These are phyloP conservation scores for Corynespora cassiicola DNA, from an alignment of 2,329 filamentous ascomycete genomes.

Conservation along the genomic window DNA sequence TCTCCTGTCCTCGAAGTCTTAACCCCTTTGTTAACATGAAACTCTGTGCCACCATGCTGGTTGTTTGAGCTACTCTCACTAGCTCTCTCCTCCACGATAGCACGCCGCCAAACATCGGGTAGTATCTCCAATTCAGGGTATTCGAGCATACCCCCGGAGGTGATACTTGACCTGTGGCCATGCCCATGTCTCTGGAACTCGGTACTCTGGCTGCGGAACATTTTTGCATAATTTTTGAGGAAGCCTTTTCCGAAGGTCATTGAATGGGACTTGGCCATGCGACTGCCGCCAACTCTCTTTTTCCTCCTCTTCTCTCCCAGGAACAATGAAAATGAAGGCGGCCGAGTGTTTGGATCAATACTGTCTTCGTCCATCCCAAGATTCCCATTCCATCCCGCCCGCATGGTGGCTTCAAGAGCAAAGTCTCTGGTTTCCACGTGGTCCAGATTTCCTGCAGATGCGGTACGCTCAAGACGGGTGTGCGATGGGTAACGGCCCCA, in stretches of 20 bases:
- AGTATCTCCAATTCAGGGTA: conserved; percentile 57
- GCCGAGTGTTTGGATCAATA: conserved; percentile 32
- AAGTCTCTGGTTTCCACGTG: conserved; percentile 52
- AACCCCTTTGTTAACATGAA: too few species aligned
- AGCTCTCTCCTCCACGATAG: conserved; percentile 12
- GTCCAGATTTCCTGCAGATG: conserved; percentile 48
- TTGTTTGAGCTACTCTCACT: conserved; percentile 6
- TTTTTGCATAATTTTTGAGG: conserved; percentile 51
- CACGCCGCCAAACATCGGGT: conserved; percentile 41
- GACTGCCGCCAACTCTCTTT: conserved; percentile 69
- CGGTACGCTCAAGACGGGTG: conserved; percentile 48
- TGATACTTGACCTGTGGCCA: conserved; percentile 53
- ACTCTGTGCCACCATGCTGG: too few species aligned
- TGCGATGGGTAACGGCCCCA: conserved; percentile 57
- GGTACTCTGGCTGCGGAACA: conserved; percentile 49
- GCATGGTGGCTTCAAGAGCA: conserved; percentile 41
- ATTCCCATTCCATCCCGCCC: conserved; percentile 25
- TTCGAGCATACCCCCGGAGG: conserved; percentile 50
- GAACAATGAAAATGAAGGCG: conserved; percentile 21
- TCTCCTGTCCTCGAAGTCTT: conserved; percentile 21
- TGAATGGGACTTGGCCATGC: conserved; percentile 66
- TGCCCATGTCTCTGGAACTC: conserved; percentile 48
- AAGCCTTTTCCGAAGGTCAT: conserved; percentile 50
- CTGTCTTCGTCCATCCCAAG: conserved; percentile 22
- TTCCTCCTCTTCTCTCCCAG: conserved; percentile 40